Conservation (phyloP, 306 rosid species). For the Spatholobus suberectus region DNA sequence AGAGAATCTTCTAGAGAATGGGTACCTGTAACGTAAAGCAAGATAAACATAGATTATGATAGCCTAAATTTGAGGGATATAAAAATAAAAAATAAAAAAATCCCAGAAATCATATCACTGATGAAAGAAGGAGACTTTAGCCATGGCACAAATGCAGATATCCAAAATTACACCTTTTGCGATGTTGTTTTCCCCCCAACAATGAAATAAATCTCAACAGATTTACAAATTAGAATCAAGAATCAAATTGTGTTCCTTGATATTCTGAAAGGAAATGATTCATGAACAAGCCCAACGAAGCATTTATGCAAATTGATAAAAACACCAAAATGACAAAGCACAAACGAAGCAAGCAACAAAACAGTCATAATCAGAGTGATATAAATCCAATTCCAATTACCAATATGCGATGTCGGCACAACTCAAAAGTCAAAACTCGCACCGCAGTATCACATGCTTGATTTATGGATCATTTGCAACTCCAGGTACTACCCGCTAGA, state of each 20-base stretch:
- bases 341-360: not conserved
- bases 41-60: not conserved
- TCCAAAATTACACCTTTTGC: not conserved
- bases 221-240: not conserved
- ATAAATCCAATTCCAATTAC: conserved; percentile 3
- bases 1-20: not conserved
- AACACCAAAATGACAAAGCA: not conserved
- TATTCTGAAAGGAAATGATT: not conserved
- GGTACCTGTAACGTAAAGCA: not conserved
- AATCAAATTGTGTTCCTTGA: not conserved
- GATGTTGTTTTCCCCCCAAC: not conserved
- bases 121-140: not conserved
- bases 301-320: not conserved
- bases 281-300: conserved; percentile 1
- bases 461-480: conserved; percentile 23
- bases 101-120: not conserved
- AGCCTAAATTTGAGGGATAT: not conserved
- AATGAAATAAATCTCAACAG: not conserved
- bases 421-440: not conserved
- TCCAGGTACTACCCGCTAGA: not conserved
- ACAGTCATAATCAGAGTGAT: not conserved
- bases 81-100: not conserved
- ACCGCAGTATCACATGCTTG: not conserved
- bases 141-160: not conserved
- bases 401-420: not conserved